phyloP scores from a whole-genome alignment of 2,329 filamentous ascomycete species.

The Colletotrichum lentis region DNA sequence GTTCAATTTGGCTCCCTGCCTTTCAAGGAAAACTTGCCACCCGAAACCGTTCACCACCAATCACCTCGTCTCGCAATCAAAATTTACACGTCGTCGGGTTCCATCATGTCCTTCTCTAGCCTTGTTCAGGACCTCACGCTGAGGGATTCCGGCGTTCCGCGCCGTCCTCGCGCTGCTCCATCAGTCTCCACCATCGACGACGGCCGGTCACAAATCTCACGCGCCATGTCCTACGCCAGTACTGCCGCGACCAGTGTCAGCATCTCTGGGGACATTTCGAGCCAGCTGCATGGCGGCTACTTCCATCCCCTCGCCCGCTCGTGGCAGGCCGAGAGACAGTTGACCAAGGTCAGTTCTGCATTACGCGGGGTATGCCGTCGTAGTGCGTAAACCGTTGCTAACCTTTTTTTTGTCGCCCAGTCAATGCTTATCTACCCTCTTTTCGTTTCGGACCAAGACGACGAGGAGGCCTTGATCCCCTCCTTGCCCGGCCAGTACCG shows the following conservation, averaged over 20 bases:
- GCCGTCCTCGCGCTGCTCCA: constrained; percentile 57
- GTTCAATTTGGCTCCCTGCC: neutral
- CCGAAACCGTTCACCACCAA: neutral
- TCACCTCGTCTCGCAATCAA: neutral
- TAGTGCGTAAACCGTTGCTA: neutral
- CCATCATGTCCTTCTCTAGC: constrained; percentile 71
- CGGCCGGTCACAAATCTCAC: constrained; percentile 67
- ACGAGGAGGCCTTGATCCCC: constrained; percentile 89
- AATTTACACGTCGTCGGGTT: neutral
- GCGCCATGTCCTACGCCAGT: constrained; percentile 72
- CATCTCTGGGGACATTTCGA: constrained; percentile 79
- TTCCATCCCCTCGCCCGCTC: constrained; percentile 79
- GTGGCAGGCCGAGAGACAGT: constrained; percentile 85
- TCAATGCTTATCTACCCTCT: constrained; percentile 99
- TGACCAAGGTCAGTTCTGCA: constrained; percentile 73
- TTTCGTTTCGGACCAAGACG: constrained; percentile 92
- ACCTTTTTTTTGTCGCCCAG: constrained; percentile 54
- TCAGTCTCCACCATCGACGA: constrained; percentile 68
- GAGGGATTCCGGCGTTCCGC: constrained; percentile 60
- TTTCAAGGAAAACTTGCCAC: constrained; percentile 13
- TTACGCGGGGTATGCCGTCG: neutral
- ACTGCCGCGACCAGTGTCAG: constrained; percentile 73
- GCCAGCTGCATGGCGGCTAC: constrained; percentile 84
- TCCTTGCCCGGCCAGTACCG: constrained; percentile 91
- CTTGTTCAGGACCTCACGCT: constrained; percentile 71